phyloP scores from a whole-genome alignment of 768 basidiomycete species.

The Pilatotrama ljubarskyi region DNA sequence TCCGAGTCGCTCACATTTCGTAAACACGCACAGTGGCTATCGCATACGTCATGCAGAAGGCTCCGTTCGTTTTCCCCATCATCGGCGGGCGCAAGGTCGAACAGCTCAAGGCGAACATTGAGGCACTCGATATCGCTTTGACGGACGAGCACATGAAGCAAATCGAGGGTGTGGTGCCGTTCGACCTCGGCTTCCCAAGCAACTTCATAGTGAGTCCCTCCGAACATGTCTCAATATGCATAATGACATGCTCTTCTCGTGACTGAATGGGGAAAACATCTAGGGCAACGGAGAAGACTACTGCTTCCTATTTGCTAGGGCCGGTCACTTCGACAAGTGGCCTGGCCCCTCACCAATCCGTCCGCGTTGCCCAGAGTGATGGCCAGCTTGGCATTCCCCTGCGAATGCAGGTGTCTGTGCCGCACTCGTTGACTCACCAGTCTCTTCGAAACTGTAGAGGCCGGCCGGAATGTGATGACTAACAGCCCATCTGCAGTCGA shows the following conservation, averaged over 20 bases:
- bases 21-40: conserved; percentile 6
- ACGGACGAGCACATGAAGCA: conserved; percentile 22
- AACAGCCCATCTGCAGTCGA: no score
- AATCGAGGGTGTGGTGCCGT: conserved; percentile 22
- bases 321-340: conserved; percentile 28
- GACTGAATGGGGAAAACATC: no score
- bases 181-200: conserved; percentile 26
- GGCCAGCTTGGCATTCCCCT: no score
- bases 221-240: no score
- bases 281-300: conserved; percentile 22
- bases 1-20: neutral
- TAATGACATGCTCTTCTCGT: neutral
- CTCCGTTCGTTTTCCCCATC: conserved; percentile 23
- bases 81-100: conserved; percentile 10
- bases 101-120: conserved; percentile 18
- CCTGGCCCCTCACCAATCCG: conserved; percentile 21
- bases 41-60: conserved; percentile 30
- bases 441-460: no score
- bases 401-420: no score
- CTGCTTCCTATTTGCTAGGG: conserved; percentile 7
- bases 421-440: no score
- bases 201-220: neutral
- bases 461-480: no score
- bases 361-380: neutral
- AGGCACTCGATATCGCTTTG: neutral